phyloP scores from a whole-genome alignment of 2,329 filamentous ascomycete genomes.

The Huntiella savannae region DNA sequence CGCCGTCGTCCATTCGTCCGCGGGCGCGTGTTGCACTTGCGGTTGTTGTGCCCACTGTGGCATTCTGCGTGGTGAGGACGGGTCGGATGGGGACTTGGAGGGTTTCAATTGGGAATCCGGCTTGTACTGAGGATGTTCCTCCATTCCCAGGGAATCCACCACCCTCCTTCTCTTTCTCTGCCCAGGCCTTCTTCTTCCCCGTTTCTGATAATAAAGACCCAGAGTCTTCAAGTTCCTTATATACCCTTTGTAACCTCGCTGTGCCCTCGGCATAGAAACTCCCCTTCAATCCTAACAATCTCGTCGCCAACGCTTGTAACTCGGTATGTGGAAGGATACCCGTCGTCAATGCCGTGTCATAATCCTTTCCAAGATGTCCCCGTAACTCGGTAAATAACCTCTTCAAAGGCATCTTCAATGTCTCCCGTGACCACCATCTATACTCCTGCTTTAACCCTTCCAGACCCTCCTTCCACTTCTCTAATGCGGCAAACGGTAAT shows the following conservation, averaged over 20 bases:
- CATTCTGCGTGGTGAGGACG: background rate
- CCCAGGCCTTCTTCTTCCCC: slow-evolving; percentile 7
- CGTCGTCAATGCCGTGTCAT: slow-evolving; percentile 15
- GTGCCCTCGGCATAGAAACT: slow-evolving; percentile 8
- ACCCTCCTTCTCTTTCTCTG: background rate
- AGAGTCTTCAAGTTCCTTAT: slow-evolving; percentile 3
- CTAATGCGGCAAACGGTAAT: slow-evolving; percentile 8
- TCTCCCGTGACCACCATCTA: slow-evolving; percentile 10
- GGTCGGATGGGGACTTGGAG: too few relatives aligned
- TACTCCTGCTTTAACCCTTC: slow-evolving; percentile 1
- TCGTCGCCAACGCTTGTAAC: slow-evolving; percentile 8
- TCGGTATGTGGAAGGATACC: slow-evolving; percentile 14
- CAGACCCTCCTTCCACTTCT: slow-evolving; percentile 3
- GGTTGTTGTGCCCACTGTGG: background rate
- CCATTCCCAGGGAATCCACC: background rate
- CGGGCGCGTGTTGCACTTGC: slow-evolving; percentile 8
- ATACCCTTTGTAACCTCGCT: slow-evolving; percentile 3
- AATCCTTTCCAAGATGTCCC: slow-evolving; percentile 9
- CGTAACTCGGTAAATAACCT: slow-evolving; percentile 9
- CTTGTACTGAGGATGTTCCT: background rate
- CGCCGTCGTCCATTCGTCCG: background rate
- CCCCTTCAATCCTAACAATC: slow-evolving; percentile 5
- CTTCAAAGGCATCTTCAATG: slow-evolving; percentile 10
- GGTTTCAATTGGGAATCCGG: too few relatives aligned
- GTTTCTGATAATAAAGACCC: slow-evolving; percentile 6